A percentile compares a stretch with the other conserved stretches of the same genome.
phyloP scores from a whole-genome alignment of 1,139 yeast species.

The Protomyces macrosporus region DNA sequence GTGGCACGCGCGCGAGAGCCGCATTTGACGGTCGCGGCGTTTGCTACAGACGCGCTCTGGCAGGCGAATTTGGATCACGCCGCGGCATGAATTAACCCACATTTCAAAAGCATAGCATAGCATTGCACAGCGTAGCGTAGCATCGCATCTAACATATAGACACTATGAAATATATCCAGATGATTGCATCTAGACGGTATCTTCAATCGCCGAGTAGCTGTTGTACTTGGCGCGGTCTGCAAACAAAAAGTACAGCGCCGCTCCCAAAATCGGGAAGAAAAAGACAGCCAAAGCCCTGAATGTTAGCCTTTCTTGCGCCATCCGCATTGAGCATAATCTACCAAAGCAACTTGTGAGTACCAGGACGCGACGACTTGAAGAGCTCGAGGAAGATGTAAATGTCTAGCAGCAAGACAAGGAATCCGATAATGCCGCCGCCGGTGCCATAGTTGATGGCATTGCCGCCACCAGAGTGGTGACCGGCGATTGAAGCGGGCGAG shows the following conservation, averaged over 20 bases:
- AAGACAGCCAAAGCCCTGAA: background rate
- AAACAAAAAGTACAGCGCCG: constrained; percentile 7
- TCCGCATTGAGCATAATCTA: constrained; percentile 1
- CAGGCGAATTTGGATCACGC: constrained; percentile 57
- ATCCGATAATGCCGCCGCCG: constrained; percentile 22
- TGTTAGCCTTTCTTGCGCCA: background rate
- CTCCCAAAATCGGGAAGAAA: constrained; percentile 1
- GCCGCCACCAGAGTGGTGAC: background rate
- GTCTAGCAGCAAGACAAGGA: constrained; percentile 21
- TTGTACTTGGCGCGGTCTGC: constrained; percentile 24
- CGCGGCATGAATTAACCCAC: background rate
- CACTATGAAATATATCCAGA: background rate
- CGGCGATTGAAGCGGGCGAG: constrained; percentile 7
- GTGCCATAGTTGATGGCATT: constrained; percentile 24
- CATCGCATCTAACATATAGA: background rate
- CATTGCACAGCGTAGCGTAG: background rate
- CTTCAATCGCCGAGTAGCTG: constrained; percentile 15
- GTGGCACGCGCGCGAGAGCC: constrained; percentile 73
- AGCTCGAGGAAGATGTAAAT: constrained; percentile 26
- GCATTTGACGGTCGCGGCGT: constrained; percentile 55
- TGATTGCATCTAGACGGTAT: background rate
- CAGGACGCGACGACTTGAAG: constrained; percentile 24
- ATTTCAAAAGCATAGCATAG: background rate
- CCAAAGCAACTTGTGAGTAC: constrained; percentile 17
- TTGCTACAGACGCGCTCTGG: constrained; percentile 93